These are phyloP conservation scores for Macaranga tanarius DNA, from an alignment of 441 rosid species.

Conservation along the genomic window DNA sequence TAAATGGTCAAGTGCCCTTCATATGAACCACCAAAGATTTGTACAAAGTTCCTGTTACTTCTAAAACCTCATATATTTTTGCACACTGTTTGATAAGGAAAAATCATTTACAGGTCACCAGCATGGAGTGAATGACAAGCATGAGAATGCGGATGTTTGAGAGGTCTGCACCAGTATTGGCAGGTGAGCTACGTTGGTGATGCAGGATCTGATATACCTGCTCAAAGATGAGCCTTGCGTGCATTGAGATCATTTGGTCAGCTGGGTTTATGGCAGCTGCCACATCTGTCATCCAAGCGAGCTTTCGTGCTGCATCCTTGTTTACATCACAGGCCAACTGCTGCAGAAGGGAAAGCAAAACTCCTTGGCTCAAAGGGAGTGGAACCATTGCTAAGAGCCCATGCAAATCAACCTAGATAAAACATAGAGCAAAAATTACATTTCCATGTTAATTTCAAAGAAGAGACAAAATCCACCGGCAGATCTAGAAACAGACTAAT, in stretches of 20 bases:
- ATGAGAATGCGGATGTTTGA: constrained; percentile 51
- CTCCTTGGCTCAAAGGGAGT: constrained; percentile 66
- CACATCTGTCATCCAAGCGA: constrained; percentile 72
- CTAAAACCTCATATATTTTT: not conserved
- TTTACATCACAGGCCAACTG: constrained; percentile 65
- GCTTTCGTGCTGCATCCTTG: constrained; percentile 52
- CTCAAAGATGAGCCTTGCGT: constrained; percentile 53
- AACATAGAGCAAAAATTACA: not conserved
- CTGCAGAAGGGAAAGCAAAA: constrained; percentile 67
- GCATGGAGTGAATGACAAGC: constrained; percentile 58
- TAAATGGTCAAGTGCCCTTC: not conserved
- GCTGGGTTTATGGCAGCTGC: constrained; percentile 57
- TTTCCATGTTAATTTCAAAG: not conserved
- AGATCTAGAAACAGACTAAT: no score
- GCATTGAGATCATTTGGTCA: constrained; percentile 55
- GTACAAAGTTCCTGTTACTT: constrained; percentile 17
- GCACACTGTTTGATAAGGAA: no score
- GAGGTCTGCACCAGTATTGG: constrained; percentile 40
- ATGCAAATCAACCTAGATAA: constrained; percentile 53
- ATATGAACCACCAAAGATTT: constrained; percentile 23
- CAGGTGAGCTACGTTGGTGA: constrained; percentile 45
- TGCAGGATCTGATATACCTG: constrained; percentile 60
- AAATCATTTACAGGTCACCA: constrained; percentile 53
- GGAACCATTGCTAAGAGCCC: constrained; percentile 47
- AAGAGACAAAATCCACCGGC: no score